phyloP scores from a whole-genome alignment of 306 rosid species.

The Cicer judaicum region DNA sequence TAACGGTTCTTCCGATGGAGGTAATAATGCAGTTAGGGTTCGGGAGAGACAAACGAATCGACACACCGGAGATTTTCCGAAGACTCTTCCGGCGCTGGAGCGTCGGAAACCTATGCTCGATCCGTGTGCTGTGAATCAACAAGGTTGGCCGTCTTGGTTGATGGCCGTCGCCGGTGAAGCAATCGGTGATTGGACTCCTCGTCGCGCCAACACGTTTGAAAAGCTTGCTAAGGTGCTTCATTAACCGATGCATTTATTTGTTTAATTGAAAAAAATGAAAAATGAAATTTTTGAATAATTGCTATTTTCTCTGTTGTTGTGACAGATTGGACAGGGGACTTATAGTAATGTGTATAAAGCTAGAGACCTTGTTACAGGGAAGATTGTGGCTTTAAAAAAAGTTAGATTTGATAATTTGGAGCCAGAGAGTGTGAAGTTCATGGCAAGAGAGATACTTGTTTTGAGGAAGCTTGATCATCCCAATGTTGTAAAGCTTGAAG shows the following conservation, averaged over 20 bases:
- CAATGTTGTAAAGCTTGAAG: slow-evolving; percentile 93
- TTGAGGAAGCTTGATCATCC: slow-evolving; percentile 94
- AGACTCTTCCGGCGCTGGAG: slow-evolving; percentile 50
- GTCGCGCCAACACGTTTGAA: slow-evolving; percentile 93
- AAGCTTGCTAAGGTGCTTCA: slow-evolving; percentile 80
- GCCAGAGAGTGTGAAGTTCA: slow-evolving; percentile 97
- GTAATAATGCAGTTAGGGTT: slow-evolving; percentile 44
- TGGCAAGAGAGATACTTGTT: slow-evolving; percentile 97
- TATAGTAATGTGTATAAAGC: slow-evolving; percentile 99
- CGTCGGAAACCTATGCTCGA: slow-evolving; percentile 64
- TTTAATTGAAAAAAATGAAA: background rate
- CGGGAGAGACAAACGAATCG: slow-evolving; percentile 46
- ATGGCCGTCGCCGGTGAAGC: slow-evolving; percentile 92
- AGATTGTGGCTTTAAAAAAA: slow-evolving; percentile 94
- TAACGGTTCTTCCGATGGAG: slow-evolving; percentile 34
- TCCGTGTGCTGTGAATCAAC: slow-evolving; percentile 52
- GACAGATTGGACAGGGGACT: slow-evolving; percentile 97
- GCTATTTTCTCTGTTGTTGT: slow-evolving; percentile 8
- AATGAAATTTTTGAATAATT: slow-evolving; percentile 28
- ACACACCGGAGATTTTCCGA: slow-evolving; percentile 58
- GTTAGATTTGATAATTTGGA: slow-evolving; percentile 95
- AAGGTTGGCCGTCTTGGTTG: slow-evolving; percentile 97
- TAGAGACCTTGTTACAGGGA: slow-evolving; percentile 75
- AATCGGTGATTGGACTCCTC: slow-evolving; percentile 92
- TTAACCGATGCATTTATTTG: background rate